Conservation (phyloP, 2,329 filamentous ascomycete genomes). For the Westerdykella sp. region DNA sequence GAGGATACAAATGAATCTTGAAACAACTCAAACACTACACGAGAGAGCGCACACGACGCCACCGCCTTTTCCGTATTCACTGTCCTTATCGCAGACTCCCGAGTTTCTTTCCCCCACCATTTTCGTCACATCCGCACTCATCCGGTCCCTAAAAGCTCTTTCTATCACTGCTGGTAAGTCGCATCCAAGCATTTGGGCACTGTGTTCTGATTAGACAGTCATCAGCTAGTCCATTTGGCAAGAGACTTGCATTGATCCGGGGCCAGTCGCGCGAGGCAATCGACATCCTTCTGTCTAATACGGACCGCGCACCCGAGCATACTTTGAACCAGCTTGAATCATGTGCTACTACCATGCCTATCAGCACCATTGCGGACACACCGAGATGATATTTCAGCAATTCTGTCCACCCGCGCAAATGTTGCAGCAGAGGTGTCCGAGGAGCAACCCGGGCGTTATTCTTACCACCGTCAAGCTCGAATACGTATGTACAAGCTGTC, state of each 20-base stretch:
- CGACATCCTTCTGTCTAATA: no score
- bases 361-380: slow-evolving; percentile 36
- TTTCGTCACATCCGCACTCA: no score
- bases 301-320: no score
- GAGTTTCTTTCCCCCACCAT: no score
- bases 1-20: background rate
- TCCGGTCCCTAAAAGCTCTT: no score
- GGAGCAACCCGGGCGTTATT: slow-evolving; percentile 27
- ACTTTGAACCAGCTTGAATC: slow-evolving; percentile 1
- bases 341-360: slow-evolving; percentile 48
- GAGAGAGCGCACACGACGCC: slow-evolving; percentile 1
- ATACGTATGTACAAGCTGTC: slow-evolving; percentile 19
- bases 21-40: slow-evolving; percentile 1
- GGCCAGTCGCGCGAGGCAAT: no score
- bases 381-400: slow-evolving; percentile 18
- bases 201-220: no score
- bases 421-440: slow-evolving; percentile 26
- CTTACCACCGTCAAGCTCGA: slow-evolving; percentile 27
- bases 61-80: background rate
- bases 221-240: background rate
- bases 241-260: no score
- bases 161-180: no score
- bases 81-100: no score
- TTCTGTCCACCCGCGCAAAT: slow-evolving; percentile 27
- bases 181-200: no score